These are phyloP conservation scores for Alternaria consortialis DNA, from an alignment of 2,329 filamentous ascomycete genomes.

Conservation along the genomic window DNA sequence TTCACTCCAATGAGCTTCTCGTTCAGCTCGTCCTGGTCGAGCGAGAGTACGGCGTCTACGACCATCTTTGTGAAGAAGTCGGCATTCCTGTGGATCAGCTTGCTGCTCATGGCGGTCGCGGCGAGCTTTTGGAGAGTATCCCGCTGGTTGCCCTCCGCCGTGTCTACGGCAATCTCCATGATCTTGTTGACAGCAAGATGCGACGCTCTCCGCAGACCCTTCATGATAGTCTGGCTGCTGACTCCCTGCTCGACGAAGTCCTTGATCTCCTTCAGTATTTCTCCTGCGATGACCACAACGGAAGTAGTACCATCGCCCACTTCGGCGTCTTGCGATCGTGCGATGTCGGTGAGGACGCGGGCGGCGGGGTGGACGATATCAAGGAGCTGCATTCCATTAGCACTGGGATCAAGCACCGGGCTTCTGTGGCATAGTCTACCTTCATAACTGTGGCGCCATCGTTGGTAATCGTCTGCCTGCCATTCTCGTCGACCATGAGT, in stretches of 20 bases:
- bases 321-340: conserved; percentile 97
- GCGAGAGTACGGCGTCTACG: conserved; percentile 91
- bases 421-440: conserved; percentile 58
- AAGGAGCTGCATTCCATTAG: conserved; percentile 71
- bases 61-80: conserved; percentile 99
- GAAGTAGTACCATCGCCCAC: conserved; percentile 98
- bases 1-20: conserved; percentile 98
- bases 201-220: conserved; percentile 87
- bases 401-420: not conserved
- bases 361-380: conserved; percentile 98
- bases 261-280: conserved; percentile 96
- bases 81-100: conserved; percentile 97
- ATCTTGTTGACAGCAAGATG: conserved; percentile 97
- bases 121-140: conserved; percentile 91
- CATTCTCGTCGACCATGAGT: conserved; percentile 94
- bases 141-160: conserved; percentile 80
- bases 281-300: conserved; percentile 95
- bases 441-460: conserved; percentile 99
- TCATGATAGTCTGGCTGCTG: conserved; percentile 97
- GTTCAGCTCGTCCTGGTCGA: conserved; percentile 97
- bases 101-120: conserved; percentile 98
- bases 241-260: conserved; percentile 96
- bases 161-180: conserved; percentile 93
- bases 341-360: conserved; percentile 96
- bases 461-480: conserved; percentile 96